Percentiles rank a stretch among this genome's conserved stretches.
Conservation (phyloP, 208 protist genomes). For the Trypanosoma lewisi region DNA sequence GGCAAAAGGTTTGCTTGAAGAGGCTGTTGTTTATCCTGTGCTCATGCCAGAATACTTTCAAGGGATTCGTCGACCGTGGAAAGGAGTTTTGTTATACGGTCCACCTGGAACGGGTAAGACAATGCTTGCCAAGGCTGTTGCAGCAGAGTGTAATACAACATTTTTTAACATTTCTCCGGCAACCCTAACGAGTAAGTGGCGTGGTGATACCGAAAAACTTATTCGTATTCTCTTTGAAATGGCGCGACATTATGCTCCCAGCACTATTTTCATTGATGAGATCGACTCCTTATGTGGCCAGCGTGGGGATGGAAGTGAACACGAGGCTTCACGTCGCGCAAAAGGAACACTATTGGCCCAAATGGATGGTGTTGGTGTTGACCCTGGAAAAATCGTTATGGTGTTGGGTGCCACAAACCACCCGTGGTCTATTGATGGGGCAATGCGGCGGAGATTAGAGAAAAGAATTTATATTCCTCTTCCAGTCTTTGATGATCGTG, state of each 20-base stretch:
- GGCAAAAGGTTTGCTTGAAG: constrained; percentile 89
- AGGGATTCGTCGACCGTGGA: constrained; percentile 90
- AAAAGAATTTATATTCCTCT: constrained; percentile 94
- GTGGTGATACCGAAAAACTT: constrained; percentile 93
- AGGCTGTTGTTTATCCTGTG: constrained; percentile 92
- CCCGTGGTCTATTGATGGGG: constrained; percentile 93
- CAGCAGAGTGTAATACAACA: constrained; percentile 86
- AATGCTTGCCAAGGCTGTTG: constrained; percentile 93
- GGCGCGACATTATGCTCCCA: constrained; percentile 87
- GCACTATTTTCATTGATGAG: constrained; percentile 96
- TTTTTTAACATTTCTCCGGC: constrained; percentile 95
- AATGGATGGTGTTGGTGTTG: constrained; percentile 89
- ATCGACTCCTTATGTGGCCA: constrained; percentile 93
- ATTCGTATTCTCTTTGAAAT: constrained; percentile 93
- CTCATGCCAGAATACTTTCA: constrained; percentile 92
- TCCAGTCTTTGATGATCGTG: constrained; percentile 64
- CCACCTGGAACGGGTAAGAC: constrained; percentile 94
- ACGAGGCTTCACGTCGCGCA: constrained; percentile 93
- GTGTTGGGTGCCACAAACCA: constrained; percentile 93
- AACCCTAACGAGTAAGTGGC: constrained; percentile 92
- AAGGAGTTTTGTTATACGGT: constrained; percentile 91
- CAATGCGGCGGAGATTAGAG: constrained; percentile 88
- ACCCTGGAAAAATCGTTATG: constrained; percentile 82
- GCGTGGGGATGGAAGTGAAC: constrained; percentile 77
- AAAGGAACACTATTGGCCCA: constrained; percentile 99